Evolutionary conservation across 2,329 filamentous ascomycete species (phyloP), one percentile per base, ranked within the genome.

Genomic region (Aureobasidium musti): DNA sequence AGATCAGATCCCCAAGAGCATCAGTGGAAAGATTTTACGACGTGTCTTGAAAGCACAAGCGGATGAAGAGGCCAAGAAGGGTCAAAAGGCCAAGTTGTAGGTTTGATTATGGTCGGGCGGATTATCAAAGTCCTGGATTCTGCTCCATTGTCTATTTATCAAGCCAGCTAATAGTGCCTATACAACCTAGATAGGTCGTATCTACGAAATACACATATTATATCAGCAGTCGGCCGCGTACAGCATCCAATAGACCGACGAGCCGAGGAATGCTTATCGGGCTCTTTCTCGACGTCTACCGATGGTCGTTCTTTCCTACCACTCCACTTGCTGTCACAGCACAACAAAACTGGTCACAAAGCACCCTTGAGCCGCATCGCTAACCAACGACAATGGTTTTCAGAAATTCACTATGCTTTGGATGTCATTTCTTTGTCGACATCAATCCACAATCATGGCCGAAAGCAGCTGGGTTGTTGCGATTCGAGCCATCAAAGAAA

Each of bases 1-100:
- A 10, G 75, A 77, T 21, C 79, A 80, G 69, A 80, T 83, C 30
- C 81, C 81, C 1, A 83, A 82, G 75, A 79, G 77, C 47, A 76
- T 77, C 0, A 78, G 76, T 47, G 81, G 81, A 1, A 82, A 83
- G 76, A 82, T 83, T 52, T 64, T 83, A 70, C 74, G 81, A 68
- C 72, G 81, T 33, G 73, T 82, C 28, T 67, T 82, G 70, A 77
- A 79, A 71, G 76, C 77, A n/a, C 77, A 76, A 71, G 77, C 77
- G 63, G 76, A 77, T 71, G 77, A 79, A 64, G 80, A 82, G 69
- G 69, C 74, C 60, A 73, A 71, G 69, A 73, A 72, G 49, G 71
- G 70, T 53, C 65, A 67, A 66, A 74, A 79, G 73, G 77, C 79
- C n/a, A 81, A 77, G 73, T 69, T 82, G 71, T 81, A 49, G 33